These are phyloP conservation scores for Peronosclerospora sorghi DNA, from an alignment of 352 stramenopile genomes.

Conservation along the genomic window DNA sequence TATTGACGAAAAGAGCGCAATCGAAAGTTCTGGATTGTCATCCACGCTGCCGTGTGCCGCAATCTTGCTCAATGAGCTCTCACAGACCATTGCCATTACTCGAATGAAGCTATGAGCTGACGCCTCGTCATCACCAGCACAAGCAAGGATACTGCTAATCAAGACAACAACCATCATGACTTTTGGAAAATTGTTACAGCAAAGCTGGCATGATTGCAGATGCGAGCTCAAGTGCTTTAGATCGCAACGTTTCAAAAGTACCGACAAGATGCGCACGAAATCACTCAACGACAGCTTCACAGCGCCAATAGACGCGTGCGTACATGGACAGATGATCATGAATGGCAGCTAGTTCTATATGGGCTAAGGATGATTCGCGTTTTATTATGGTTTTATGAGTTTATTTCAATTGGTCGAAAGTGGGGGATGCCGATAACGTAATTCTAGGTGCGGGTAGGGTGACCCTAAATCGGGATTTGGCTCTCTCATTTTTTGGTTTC, in stretches of 20 bases:
- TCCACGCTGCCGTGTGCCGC: no score
- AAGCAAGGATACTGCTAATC: slow-evolving; percentile 66
- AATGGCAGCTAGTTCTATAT: slow-evolving; percentile 46
- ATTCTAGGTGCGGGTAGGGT: no score
- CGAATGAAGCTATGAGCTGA: no score
- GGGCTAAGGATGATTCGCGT: slow-evolving; percentile 39
- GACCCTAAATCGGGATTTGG: no score
- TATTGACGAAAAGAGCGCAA: no score
- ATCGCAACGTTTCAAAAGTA: slow-evolving; percentile 51
- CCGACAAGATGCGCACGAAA: slow-evolving; percentile 45
- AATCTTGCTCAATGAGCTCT: slow-evolving; percentile 49
- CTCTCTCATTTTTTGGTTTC: no score
- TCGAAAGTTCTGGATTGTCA: slow-evolving; percentile 35
- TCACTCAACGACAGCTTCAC: slow-evolving; percentile 44
- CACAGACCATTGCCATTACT: slow-evolving; percentile 49
- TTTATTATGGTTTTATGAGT: no score
- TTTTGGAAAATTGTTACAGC: slow-evolving; percentile 50
- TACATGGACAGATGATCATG: slow-evolving; percentile 39
- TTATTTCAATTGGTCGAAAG: slow-evolving; percentile 58
- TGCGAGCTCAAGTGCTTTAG: slow-evolving; percentile 47
- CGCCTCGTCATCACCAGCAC: no score
- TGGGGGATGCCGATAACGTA: no score
- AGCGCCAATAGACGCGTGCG: slow-evolving; percentile 32
- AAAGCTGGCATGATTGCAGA: slow-evolving; percentile 49
- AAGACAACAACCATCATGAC: slow-evolving; percentile 47